These are phyloP conservation scores for Fusarium sp. DNA, from an alignment of 2,329 filamentous ascomycete species.

Conservation along the genomic window DNA sequence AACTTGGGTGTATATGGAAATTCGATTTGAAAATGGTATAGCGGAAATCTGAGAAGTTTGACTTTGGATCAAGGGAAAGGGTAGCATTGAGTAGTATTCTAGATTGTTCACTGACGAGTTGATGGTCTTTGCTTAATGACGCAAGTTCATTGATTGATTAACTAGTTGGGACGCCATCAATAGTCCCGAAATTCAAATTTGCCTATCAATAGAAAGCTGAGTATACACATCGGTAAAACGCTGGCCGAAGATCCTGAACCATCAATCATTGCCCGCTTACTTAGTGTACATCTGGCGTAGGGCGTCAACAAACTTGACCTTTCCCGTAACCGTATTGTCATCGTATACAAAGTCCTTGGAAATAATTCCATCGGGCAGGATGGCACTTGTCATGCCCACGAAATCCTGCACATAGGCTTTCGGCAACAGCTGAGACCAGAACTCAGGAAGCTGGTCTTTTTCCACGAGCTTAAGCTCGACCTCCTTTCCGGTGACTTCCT, in stretches of 20 bases:
- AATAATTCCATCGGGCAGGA: conserved; percentile 47
- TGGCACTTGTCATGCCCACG: conserved; percentile 49
- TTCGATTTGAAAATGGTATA: too few relatives aligned
- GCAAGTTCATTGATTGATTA: too few relatives aligned
- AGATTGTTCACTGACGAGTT: too few relatives aligned
- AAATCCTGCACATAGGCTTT: conserved; percentile 44
- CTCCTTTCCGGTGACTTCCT: conserved; percentile 48
- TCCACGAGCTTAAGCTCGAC: conserved; percentile 43
- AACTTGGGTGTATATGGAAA: neutral
- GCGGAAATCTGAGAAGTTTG: neutral
- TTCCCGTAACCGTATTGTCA: conserved; percentile 44
- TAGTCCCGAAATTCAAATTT: too few relatives aligned
- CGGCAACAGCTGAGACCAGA: conserved; percentile 45
- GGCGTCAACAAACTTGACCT: conserved; percentile 46
- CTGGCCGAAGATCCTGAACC: neutral
- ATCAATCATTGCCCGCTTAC: neutral
- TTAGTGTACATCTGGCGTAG: conserved; percentile 34
- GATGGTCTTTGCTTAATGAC: too few relatives aligned
- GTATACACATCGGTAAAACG: neutral
- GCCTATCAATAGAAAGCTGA: too few relatives aligned
- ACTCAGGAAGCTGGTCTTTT: conserved; percentile 44
- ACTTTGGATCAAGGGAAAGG: neutral
- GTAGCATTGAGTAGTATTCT: neutral
- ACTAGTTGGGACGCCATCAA: too few relatives aligned
- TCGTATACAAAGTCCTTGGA: conserved; percentile 43